These are phyloP conservation scores for Blastobotrys illinoisensis DNA, from an alignment of 1,139 yeast species.

Conservation along the genomic window DNA sequence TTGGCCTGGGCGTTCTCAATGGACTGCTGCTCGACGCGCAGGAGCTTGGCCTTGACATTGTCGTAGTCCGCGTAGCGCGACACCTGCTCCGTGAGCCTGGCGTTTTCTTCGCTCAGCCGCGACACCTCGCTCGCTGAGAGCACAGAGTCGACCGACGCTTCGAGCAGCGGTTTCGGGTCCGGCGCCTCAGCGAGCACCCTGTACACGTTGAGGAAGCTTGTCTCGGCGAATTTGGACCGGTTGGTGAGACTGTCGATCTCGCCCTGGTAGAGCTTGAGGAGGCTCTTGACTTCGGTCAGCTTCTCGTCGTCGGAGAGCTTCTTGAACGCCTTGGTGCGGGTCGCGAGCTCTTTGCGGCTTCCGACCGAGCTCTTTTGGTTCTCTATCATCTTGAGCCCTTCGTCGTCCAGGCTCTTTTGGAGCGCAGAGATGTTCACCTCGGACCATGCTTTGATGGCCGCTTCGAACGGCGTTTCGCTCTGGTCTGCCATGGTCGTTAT, in stretches of 20 bases:
- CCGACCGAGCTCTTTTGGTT: constrained; percentile 62
- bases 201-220: constrained; percentile 67
- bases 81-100: constrained; percentile 53
- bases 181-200: constrained; percentile 82
- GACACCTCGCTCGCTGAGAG: constrained; percentile 51
- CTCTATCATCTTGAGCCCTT: constrained; percentile 67
- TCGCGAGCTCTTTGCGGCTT: constrained; percentile 69
- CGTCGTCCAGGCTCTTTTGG: constrained; percentile 67
- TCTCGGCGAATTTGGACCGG: constrained; percentile 70
- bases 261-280: constrained; percentile 77
- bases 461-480: constrained; percentile 38
- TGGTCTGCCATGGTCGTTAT: not conserved
- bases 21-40: constrained; percentile 44
- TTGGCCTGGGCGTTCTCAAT: constrained; percentile 28
- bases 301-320: constrained; percentile 64
- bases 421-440: constrained; percentile 62
- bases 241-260: constrained; percentile 81
- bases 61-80: constrained; percentile 74
- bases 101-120: constrained; percentile 49
- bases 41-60: constrained; percentile 55
- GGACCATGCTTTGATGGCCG: constrained; percentile 74
- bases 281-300: constrained; percentile 54
- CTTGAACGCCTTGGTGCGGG: constrained; percentile 76
- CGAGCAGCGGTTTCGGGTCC: constrained; percentile 80
- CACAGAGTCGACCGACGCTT: constrained; percentile 66